Conservation (phyloP, 2,329 filamentous ascomycete genomes). For the Cladophialophora chaetospira region DNA sequence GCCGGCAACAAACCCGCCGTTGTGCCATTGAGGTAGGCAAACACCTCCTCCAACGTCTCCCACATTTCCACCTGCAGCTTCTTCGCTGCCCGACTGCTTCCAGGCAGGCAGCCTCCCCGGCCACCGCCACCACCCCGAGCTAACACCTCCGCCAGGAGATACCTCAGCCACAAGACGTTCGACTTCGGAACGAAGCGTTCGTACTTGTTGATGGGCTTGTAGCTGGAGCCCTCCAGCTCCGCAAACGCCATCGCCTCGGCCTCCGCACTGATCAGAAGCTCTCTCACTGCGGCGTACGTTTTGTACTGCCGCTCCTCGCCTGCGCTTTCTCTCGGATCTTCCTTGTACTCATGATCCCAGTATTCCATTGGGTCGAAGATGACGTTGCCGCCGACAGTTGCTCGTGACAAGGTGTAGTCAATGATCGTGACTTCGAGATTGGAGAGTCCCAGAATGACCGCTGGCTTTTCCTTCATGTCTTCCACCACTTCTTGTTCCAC, state of each 20-base stretch:
- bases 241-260: slow-evolving; percentile 32
- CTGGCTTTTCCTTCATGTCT: slow-evolving; percentile 36
- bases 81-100: slow-evolving; percentile 25
- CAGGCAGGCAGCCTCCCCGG: slow-evolving; percentile 14
- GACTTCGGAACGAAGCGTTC: slow-evolving; percentile 59
- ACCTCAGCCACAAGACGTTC: slow-evolving; percentile 66
- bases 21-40: slow-evolving; percentile 16
- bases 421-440: slow-evolving; percentile 65
- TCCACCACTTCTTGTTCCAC: slow-evolving; percentile 36
- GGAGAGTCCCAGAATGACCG: slow-evolving; percentile 53
- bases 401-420: slow-evolving; percentile 68
- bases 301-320: slow-evolving; percentile 19
- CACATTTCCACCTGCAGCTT: slow-evolving; percentile 27
- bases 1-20: slow-evolving; percentile 16
- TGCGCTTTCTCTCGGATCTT: slow-evolving; percentile 13
- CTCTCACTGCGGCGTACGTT: slow-evolving; percentile 23
- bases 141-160: slow-evolving; percentile 60
- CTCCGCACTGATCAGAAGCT: slow-evolving; percentile 16
- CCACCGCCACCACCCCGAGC: slow-evolving; percentile 3
- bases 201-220: slow-evolving; percentile 49
- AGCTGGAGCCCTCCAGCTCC: slow-evolving; percentile 39
- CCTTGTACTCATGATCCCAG: slow-evolving; percentile 15
- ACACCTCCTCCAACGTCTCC: slow-evolving; percentile 23
- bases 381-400: slow-evolving; percentile 44
- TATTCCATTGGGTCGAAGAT: slow-evolving; percentile 24